phyloP scores from a whole-genome alignment of 495 filamentous ascomycete species.

The Daldinia vernicosa region DNA sequence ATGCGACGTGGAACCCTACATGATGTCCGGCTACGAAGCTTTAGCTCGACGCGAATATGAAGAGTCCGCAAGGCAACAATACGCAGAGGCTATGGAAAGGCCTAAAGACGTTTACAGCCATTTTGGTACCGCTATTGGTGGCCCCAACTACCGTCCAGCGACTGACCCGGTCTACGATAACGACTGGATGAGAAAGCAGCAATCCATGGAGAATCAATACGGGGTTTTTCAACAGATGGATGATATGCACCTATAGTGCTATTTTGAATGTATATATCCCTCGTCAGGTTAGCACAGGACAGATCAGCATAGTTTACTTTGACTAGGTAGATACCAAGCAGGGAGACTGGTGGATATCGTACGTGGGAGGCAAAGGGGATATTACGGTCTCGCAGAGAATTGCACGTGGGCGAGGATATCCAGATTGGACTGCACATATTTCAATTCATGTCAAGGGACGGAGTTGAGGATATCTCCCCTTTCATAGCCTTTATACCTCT shows the following conservation, averaged over 20 bases:
- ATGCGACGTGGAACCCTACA: constrained; percentile 72
- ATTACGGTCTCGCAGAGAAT: not conserved
- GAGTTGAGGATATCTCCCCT: constrained; percentile 33
- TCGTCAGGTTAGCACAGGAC: constrained; percentile 24
- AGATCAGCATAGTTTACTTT: constrained; percentile 22
- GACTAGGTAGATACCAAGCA: constrained; percentile 26
- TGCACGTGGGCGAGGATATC: not conserved
- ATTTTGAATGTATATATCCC: constrained; percentile 35
- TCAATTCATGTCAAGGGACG: constrained; percentile 39
- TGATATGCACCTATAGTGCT: constrained; percentile 43
- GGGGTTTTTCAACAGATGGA: constrained; percentile 58
- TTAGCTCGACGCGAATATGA: constrained; percentile 62
- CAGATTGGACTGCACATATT: constrained; percentile 38
- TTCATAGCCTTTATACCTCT: constrained; percentile 40
- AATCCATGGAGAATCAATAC: constrained; percentile 68
- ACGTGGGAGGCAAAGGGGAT: not conserved
- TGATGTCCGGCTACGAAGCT: constrained; percentile 71
- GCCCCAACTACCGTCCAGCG: constrained; percentile 61
- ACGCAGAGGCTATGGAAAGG: constrained; percentile 46
- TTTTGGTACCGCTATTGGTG: constrained; percentile 50
- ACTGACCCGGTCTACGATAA: constrained; percentile 71
- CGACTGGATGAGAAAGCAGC: constrained; percentile 59
- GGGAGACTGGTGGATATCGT: not conserved
- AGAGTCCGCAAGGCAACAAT: constrained; percentile 48
- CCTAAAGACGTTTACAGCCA: constrained; percentile 54